Evolutionary conservation across 352 stramenopile species (phyloP).

Genomic region (Phytophthora cactorum): DNA sequence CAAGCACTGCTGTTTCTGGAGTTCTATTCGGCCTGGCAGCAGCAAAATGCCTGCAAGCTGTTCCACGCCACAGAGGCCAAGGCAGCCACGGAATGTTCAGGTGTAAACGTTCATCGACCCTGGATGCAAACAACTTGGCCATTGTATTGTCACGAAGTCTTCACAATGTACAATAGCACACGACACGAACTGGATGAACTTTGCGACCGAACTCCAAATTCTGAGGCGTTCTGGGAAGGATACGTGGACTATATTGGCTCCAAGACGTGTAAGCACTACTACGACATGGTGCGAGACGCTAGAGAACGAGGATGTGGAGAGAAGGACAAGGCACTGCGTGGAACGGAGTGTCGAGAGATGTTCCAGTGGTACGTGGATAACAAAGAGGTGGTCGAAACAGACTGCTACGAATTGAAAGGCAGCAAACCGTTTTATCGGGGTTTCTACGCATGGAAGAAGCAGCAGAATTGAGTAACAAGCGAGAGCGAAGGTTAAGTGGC

Average conservation of each 20-base stretch:
- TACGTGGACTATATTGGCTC: conserved; percentile 63
- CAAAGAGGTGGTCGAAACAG: conserved; percentile 45
- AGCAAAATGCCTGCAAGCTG: conserved; percentile 46
- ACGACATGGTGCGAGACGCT: conserved; percentile 50
- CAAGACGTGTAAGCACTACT: conserved; percentile 66
- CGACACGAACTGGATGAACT: conserved; percentile 53
- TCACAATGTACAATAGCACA: conserved; percentile 53
- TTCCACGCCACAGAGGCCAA: conserved; percentile 62
- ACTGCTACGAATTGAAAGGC: conserved; percentile 43
- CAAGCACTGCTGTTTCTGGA: conserved; percentile 42
- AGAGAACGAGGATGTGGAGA: conserved; percentile 35
- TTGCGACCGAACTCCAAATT: conserved; percentile 49
- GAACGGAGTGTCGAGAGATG: conserved; percentile 36
- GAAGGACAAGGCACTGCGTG: conserved; percentile 1
- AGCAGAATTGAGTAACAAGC: conserved; percentile 8
- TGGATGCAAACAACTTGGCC: conserved; percentile 58
- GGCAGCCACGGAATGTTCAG: conserved; percentile 52
- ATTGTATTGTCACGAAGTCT: conserved; percentile 66
- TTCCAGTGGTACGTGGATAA: conserved; percentile 64
- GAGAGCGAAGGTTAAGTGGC: too few species aligned
- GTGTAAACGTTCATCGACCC: conserved; percentile 42
- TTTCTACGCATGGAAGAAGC: conserved; percentile 36
- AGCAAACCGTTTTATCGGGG: conserved; percentile 40
- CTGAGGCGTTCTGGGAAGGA: conserved; percentile 65
- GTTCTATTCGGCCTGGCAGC: conserved; percentile 57